Evolutionary conservation across 768 basidiomycete species (phyloP).

Genomic region (Pleurotus citrinopileatus): DNA sequence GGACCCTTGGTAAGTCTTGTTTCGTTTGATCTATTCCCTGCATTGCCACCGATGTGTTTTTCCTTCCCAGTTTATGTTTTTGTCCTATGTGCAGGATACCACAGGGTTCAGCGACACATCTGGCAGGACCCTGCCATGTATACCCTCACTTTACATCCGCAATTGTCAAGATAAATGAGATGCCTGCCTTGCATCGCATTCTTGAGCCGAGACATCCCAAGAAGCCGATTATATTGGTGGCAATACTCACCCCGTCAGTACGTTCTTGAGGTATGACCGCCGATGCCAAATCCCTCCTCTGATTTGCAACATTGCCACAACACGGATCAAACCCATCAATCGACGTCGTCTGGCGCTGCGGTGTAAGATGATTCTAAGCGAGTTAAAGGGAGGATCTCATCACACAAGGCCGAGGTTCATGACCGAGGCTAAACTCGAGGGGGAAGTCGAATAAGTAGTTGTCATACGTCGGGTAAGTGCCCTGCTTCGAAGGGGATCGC

Average conservation of each 20-base stretch:
- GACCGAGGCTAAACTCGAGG: neutral
- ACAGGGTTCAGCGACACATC: neutral
- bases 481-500: neutral
- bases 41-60: conserved; percentile 1
- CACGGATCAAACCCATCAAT: neutral
- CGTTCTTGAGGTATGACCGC: too few relatives aligned
- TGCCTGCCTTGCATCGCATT: too few relatives aligned
- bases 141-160: too few relatives aligned
- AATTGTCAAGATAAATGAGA: too few relatives aligned
- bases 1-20: neutral
- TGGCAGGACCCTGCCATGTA: conserved; percentile 1
- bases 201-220: too few relatives aligned
- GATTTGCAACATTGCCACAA: neutral
- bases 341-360: neutral
- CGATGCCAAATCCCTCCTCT: too few relatives aligned
- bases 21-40: neutral
- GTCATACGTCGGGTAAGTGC: neutral
- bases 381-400: neutral
- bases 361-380: neutral
- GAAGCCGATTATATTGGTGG: too few relatives aligned
- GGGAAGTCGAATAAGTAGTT: neutral
- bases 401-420: neutral
- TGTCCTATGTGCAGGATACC: neutral
- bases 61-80: neutral
- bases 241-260: too few relatives aligned